These are phyloP conservation scores for Tricholoma furcatifolium DNA, from an alignment of 768 basidiomycete genomes.

Conservation along the genomic window DNA sequence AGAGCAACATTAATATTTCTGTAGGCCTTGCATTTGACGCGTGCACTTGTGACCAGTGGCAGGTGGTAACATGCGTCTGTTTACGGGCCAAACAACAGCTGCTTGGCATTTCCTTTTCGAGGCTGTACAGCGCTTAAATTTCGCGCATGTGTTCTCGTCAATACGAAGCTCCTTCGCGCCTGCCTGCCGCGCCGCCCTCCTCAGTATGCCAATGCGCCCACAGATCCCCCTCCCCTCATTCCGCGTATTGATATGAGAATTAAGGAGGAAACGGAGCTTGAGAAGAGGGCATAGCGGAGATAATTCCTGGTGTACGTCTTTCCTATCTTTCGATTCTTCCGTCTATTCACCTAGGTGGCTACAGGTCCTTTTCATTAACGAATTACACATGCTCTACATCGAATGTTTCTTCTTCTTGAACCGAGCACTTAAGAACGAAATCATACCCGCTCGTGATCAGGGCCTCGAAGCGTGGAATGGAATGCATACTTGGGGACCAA, in stretches of 20 bases:
- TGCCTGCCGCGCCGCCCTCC: no score
- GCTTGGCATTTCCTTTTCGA: no score
- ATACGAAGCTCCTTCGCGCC: no score
- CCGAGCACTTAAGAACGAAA: conserved; percentile 89
- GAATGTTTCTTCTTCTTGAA: conserved; percentile 99
- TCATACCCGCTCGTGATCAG: conserved; percentile 96
- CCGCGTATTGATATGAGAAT: conserved; percentile 97
- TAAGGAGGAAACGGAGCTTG: conserved; percentile 95
- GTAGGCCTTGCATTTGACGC: no score
- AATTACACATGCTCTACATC: conserved; percentile 99
- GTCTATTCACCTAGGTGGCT: not conserved
- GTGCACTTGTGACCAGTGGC: no score
- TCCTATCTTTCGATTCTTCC: not conserved
- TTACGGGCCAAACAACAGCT: no score
- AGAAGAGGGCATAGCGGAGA: conserved; percentile 97
- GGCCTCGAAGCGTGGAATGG: conserved; percentile 96
- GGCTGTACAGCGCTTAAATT: no score
- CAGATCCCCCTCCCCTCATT: no score
- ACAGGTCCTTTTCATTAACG: conserved; percentile 97
- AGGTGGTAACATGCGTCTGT: no score
- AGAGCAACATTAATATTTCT: no score
- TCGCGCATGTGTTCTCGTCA: no score
- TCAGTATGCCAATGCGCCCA: no score
- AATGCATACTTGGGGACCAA: conserved; percentile 94
- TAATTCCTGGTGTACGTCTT: conserved; percentile 85